phyloP scores from a whole-genome alignment of 2,329 filamentous ascomycete species.

The Sclerotinia subarctica region DNA sequence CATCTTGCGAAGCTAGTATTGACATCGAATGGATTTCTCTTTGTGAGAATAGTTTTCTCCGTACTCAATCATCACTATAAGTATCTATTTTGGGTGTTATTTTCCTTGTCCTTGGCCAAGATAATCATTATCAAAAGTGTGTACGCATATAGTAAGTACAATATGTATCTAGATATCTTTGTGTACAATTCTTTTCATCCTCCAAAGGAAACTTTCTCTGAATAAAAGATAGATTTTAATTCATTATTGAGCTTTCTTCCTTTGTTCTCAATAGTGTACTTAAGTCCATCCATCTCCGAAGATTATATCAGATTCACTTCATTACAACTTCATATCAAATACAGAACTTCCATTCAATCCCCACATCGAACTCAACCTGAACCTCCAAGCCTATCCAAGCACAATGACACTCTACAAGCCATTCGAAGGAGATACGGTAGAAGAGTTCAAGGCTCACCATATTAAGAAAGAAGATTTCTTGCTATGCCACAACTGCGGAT shows the following conservation, averaged over 20 bases:
- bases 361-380: background rate
- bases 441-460: background rate
- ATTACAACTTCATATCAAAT: no score
- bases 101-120: background rate
- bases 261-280: background rate
- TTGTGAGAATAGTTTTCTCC: no score
- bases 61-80: no score
- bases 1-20: no score
- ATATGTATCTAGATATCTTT: background rate
- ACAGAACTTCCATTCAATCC: background rate
- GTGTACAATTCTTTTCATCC: no score
- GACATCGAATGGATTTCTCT: no score
- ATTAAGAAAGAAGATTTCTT: background rate
- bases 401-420: background rate
- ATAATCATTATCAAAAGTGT: background rate
- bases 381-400: background rate
- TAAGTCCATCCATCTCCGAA: background rate
- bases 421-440: background rate
- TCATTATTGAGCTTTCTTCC: background rate
- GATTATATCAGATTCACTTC: no score
- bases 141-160: no score
- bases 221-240: background rate
- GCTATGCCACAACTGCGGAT: constrained; percentile 5
- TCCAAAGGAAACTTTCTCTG: background rate
- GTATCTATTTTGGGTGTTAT: no score